Base-by-base conservation (phyloP, 352 stramenopile species). In the Pythium oligandrum region DNA sequence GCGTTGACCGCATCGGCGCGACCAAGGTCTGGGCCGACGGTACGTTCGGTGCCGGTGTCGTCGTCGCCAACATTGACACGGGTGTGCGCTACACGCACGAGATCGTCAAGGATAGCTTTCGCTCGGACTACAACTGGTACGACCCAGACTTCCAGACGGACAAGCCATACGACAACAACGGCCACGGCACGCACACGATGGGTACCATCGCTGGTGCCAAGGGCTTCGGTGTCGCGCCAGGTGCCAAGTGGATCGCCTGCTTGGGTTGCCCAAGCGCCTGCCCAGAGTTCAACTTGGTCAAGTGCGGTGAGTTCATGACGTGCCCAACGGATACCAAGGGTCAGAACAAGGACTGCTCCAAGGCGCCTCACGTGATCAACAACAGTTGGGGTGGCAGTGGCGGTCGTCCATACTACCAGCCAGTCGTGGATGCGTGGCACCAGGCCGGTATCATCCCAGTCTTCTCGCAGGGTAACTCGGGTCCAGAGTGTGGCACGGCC, bases 311-410 rank as follows among this genome's bases (percentile, higher is more conserved):
- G 55, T 66, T 43, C 44, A 59, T 67, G 45, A 61, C 53, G 10
- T 62, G 60, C 31, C 60, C 60, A 11, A 59, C 63, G 32, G 44
- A 57, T 33, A 38, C 40, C 1, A 38, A 51, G 4, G 47, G 50
- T 4, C 48, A 44, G 11, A 49, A 55, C 39, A 39, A 47, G 3
- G 59, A 78, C 55, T 78, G 68, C 51, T 61, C 55, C 17, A 73
- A 75, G 55, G 68, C 61, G 8, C 57, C 68, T 4, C 62, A 74
- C 32, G 54, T 78, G 17, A 59, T 78, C 47, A 73, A 68, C 57
- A 75, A 73, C 51, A 61, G 44, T 34, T 78, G 65, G 68, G 68
- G 65, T 17, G 61, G 48, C 43, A 35, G 51, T 34, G 40, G 40
- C 37, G 48, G 40, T 6, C 34, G 55, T 30, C 17, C 40, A 3